These are phyloP conservation scores for Corniculantispora saksenae DNA, from an alignment of 2,329 filamentous ascomycete genomes.

Conservation along the genomic window DNA sequence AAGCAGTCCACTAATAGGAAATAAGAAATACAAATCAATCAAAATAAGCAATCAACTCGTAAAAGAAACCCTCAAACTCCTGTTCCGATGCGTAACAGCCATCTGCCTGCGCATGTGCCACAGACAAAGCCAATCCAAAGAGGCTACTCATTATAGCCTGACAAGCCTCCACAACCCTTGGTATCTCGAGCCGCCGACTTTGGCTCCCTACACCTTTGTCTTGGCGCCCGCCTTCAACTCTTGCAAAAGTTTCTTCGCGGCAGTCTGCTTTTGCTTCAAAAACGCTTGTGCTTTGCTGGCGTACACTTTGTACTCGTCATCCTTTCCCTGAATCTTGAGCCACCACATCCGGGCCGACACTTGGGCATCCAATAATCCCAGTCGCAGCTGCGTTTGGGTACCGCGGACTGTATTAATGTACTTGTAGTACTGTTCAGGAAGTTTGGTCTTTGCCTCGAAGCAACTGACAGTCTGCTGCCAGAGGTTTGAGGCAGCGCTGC, in stretches of 20 bases:
- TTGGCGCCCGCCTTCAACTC: neutral
- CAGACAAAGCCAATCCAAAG: conserved; percentile 11
- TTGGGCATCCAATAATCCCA: conserved; percentile 54
- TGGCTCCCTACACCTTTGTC: conserved; percentile 1
- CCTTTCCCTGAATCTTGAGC: conserved; percentile 54
- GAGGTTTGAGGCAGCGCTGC: neutral
- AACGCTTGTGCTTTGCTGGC: conserved; percentile 47
- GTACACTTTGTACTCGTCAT: conserved; percentile 48
- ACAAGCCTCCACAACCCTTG: conserved; percentile 7
- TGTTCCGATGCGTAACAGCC: conserved; percentile 4
- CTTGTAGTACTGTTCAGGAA: conserved; percentile 20
- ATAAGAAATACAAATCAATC: neutral
- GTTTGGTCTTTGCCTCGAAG: neutral
- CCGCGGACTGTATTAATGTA: conserved; percentile 18
- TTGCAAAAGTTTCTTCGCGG: conserved; percentile 33
- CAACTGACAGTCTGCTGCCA: neutral
- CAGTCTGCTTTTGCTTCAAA: conserved; percentile 38
- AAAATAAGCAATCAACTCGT: conserved; percentile 8
- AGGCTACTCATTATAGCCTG: neutral
- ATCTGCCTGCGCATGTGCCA: neutral
- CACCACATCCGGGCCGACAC: conserved; percentile 58
- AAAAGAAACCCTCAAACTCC: conserved; percentile 11
- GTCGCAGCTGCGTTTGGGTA: conserved; percentile 41
- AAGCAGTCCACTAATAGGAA: neutral
- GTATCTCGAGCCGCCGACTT: neutral